These are phyloP conservation scores for Penicillium desertorum DNA, from an alignment of 495 filamentous ascomycete genomes.

Conservation along the genomic window DNA sequence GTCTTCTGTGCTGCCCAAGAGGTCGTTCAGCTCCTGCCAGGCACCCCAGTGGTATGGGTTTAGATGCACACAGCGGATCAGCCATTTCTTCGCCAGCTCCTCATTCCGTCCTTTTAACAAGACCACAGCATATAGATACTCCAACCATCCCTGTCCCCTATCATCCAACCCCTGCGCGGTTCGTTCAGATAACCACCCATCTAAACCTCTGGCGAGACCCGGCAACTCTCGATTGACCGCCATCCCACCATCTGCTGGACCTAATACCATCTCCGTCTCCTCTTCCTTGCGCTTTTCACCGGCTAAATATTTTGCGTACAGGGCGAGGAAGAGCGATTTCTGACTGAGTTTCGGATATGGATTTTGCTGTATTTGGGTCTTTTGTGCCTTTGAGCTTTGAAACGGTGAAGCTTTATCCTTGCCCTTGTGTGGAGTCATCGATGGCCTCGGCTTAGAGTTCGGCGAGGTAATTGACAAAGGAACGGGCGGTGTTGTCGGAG, in stretches of 20 bases:
- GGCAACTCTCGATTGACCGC: constrained; percentile 81
- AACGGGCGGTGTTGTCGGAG: constrained; percentile 64
- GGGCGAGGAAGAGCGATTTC: constrained; percentile 84
- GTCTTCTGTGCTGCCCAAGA: constrained; percentile 78
- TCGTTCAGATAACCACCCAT: constrained; percentile 71
- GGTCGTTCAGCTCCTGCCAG: constrained; percentile 82
- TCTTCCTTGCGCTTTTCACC: constrained; percentile 97
- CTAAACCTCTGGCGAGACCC: constrained; percentile 68
- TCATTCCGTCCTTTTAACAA: constrained; percentile 90
- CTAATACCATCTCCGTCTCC: constrained; percentile 95
- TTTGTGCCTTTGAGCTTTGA: constrained; percentile 29
- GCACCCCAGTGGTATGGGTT: constrained; percentile 96
- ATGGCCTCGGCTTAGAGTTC: constrained; percentile 40
- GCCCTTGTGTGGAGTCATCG: constrained; percentile 48
- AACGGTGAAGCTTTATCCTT: constrained; percentile 53
- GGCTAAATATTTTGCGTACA: constrained; percentile 89
- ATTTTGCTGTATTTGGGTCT: constrained; percentile 32
- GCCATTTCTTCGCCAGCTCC: constrained; percentile 73
- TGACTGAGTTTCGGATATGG: constrained; percentile 67
- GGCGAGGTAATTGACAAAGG: constrained; percentile 52
- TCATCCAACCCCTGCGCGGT: constrained; percentile 57
- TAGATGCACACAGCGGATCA: constrained; percentile 78
- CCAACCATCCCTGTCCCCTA: constrained; percentile 85
- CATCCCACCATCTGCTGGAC: constrained; percentile 81
- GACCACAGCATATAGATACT: constrained; percentile 91